Percentiles rank a stretch among this genome's conserved stretches.
Evolutionary conservation across 441 rosid genomes (phyloP).

Genomic region (Oxalis stricta): DNA sequence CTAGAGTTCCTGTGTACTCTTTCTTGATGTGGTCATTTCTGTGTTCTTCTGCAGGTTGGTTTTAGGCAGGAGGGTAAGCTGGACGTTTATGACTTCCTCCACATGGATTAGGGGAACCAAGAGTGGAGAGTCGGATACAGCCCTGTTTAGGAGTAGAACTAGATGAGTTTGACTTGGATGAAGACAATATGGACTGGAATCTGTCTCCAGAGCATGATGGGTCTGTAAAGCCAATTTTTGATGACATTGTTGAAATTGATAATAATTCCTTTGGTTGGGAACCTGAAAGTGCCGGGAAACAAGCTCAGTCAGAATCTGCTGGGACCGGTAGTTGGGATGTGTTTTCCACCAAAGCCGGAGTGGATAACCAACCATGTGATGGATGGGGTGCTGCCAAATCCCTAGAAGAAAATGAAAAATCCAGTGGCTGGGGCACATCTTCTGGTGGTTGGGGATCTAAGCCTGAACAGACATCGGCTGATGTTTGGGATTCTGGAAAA

Average conservation of each 20-base stretch:
- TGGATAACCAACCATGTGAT: no score
- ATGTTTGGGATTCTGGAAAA: slow-evolving; percentile 13
- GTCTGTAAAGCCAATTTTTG: slow-evolving; percentile 49
- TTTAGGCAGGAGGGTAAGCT: slow-evolving; percentile 25
- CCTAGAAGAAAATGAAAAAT: background rate
- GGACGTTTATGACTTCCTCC: slow-evolving; percentile 70
- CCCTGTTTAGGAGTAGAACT: slow-evolving; percentile 67
- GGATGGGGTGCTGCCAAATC: background rate
- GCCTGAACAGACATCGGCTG: no score
- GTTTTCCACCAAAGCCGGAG: no score
- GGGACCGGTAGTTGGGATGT: slow-evolving; percentile 3
- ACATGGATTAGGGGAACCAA: slow-evolving; percentile 47
- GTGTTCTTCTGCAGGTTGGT: slow-evolving; percentile 39
- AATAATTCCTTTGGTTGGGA: slow-evolving; percentile 9
- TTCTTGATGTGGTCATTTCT: slow-evolving; percentile 4
- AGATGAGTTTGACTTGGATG: slow-evolving; percentile 39
- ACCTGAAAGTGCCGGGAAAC: slow-evolving; percentile 13
- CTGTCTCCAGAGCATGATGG: slow-evolving; percentile 56
- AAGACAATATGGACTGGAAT: slow-evolving; percentile 48
- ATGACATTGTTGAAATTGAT: slow-evolving; percentile 43
- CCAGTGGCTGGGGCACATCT: slow-evolving; percentile 12
- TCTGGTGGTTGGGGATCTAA: slow-evolving; percentile 12
- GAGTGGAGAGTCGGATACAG: slow-evolving; percentile 25
- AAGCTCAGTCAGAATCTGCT: slow-evolving; percentile 3
- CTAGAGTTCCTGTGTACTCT: slow-evolving; percentile 1